A percentile compares a stretch with the other conserved stretches of the same genome.
These are phyloP conservation scores for Trichosporon sp. DNA, from an alignment of 1,284 basidiomycete genomes.

Conservation along the genomic window DNA sequence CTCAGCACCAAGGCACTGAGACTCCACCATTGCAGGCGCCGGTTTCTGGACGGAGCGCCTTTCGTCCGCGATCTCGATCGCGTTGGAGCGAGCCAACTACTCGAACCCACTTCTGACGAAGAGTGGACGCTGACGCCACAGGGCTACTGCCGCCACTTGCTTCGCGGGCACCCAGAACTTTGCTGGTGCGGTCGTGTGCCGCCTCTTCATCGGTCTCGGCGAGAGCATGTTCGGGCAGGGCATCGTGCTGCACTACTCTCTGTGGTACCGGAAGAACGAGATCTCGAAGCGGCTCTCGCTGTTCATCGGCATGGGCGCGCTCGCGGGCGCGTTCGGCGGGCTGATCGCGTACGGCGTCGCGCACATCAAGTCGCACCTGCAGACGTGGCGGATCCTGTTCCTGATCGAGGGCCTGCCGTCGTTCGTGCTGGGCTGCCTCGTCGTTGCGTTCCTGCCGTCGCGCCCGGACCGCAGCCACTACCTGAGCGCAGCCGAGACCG, in stretches of 20 bases:
- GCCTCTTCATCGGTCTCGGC: conserved; percentile 50
- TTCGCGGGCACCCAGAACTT: conserved; percentile 43
- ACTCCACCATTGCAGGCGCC: background rate
- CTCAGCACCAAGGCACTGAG: background rate
- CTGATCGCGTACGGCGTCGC: conserved; percentile 21
- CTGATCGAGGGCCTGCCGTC: conserved; percentile 22
- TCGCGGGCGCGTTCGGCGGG: conserved; percentile 19
- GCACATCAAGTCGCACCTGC: conserved; percentile 5
- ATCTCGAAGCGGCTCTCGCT: conserved; percentile 21
- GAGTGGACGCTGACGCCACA: background rate
- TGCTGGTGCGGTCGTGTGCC: conserved; percentile 44
- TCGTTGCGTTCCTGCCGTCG: conserved; percentile 62
- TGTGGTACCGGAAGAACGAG: conserved; percentile 27
- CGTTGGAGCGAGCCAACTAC: too few relatives aligned
- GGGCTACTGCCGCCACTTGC: conserved; percentile 41
- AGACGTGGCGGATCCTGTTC: conserved; percentile 11
- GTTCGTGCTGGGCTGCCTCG: conserved; percentile 60
- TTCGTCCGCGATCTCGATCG: background rate
- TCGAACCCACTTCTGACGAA: too few relatives aligned
- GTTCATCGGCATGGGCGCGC: conserved; percentile 26
- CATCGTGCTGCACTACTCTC: conserved; percentile 35
- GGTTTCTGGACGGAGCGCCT: background rate
- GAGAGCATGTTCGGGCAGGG: conserved; percentile 45
- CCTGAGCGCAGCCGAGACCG: conserved; percentile 67
- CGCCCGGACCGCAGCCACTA: conserved; percentile 67